These are phyloP conservation scores for Metahyphopichia silvanorum DNA, from an alignment of 805 yeast genomes.

Conservation along the genomic window DNA sequence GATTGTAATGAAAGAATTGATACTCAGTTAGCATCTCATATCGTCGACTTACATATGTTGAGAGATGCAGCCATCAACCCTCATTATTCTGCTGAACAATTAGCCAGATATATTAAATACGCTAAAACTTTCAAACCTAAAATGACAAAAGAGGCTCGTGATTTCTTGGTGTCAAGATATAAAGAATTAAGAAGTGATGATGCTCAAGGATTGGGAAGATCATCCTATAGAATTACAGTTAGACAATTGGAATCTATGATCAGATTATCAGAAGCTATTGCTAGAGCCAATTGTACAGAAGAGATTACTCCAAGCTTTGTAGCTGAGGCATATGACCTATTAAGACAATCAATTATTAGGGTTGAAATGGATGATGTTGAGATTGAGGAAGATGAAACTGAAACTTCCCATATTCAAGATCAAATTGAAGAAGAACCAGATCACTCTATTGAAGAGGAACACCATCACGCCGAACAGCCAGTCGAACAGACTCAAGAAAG, in stretches of 20 bases:
- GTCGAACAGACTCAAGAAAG: not conserved
- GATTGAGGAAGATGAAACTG: constrained; percentile 67
- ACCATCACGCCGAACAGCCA: constrained; percentile 10
- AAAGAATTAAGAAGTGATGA: constrained; percentile 86
- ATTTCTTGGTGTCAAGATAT: constrained; percentile 70
- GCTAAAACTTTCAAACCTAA: constrained; percentile 92
- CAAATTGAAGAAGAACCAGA: constrained; percentile 14
- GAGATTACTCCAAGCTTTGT: constrained; percentile 82
- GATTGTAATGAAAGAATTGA: constrained; percentile 92
- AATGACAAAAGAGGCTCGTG: constrained; percentile 78
- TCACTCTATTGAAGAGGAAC: constrained; percentile 10
- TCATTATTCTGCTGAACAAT: constrained; percentile 84
- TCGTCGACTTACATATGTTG: constrained; percentile 87
- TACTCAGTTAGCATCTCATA: constrained; percentile 86
- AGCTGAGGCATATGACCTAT: constrained; percentile 86
- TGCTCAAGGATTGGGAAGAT: constrained; percentile 81
- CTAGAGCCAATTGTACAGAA: constrained; percentile 92
- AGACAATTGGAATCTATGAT: constrained; percentile 95
- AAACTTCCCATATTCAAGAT: constrained; percentile 5
- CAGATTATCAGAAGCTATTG: constrained; percentile 92
- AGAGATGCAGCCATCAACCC: constrained; percentile 88
- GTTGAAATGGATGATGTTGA: constrained; percentile 94
- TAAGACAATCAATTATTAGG: constrained; percentile 87
- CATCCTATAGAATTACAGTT: constrained; percentile 92
- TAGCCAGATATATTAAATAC: constrained; percentile 82